These are phyloP conservation scores for Xylaria sp. DNA, from an alignment of 2,329 filamentous ascomycete genomes.

Conservation along the genomic window DNA sequence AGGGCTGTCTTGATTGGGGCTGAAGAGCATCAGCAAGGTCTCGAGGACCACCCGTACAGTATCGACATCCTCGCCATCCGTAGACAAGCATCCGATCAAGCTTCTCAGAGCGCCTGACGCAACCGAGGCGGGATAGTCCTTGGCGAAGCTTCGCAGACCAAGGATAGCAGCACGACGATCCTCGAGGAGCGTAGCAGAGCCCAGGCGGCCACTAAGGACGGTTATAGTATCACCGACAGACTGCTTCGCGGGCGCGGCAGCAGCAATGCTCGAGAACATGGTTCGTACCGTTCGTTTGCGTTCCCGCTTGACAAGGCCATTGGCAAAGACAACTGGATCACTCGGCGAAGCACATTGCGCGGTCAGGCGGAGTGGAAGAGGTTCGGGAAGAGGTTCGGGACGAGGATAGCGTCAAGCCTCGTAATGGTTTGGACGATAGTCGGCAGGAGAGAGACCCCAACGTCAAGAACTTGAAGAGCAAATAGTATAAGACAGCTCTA, in stretches of 20 bases:
- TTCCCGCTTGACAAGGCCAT: constrained; percentile 46
- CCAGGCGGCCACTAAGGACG: constrained; percentile 85
- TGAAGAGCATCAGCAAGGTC: constrained; percentile 93
- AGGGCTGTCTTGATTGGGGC: constrained; percentile 74
- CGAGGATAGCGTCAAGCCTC: constrained; percentile 3
- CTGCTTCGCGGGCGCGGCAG: constrained; percentile 89
- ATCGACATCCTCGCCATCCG: constrained; percentile 93
- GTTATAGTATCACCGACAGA: constrained; percentile 95
- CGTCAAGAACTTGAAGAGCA: background rate
- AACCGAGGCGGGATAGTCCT: constrained; percentile 94
- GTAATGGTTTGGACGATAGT: background rate
- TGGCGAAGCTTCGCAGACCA: constrained; percentile 93
- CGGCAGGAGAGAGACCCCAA: background rate
- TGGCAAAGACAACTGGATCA: constrained; percentile 39
- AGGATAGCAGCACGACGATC: constrained; percentile 93
- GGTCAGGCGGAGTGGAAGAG: constrained; percentile 21
- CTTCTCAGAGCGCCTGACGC: constrained; percentile 91
- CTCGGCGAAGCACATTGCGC: constrained; percentile 46
- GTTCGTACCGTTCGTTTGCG: constrained; percentile 46
- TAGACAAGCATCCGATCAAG: constrained; percentile 83
- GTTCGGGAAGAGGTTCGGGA: constrained; percentile 5
- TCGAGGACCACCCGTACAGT: constrained; percentile 95
- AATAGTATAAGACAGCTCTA: constrained; percentile 6
- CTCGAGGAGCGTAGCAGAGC: constrained; percentile 90
- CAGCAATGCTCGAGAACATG: constrained; percentile 71